Conservation (phyloP, 2,329 filamentous ascomycete genomes). For the Colletotrichum tanaceti region DNA sequence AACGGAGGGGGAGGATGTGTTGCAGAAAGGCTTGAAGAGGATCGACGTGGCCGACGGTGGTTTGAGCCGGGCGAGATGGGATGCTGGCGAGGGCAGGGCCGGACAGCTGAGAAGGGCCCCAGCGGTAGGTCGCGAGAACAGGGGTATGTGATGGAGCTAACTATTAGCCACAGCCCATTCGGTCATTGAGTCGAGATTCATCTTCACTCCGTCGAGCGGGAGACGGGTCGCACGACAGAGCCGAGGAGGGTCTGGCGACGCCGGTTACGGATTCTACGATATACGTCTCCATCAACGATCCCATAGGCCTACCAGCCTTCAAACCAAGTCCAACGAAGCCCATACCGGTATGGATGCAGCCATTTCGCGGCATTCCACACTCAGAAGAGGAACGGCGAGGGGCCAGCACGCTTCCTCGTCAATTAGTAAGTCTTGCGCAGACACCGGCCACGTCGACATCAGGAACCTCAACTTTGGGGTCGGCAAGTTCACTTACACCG, state of each 20-base stretch:
- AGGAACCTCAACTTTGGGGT: slow-evolving; percentile 15
- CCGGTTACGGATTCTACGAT: slow-evolving; percentile 48
- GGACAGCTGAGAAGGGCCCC: slow-evolving; percentile 35
- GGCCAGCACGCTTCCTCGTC: too few relatives aligned
- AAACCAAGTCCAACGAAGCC: slow-evolving; percentile 62
- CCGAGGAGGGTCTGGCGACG: slow-evolving; percentile 26
- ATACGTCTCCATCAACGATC: slow-evolving; percentile 64
- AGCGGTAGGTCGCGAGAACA: slow-evolving; percentile 19
- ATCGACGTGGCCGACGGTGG: slow-evolving; percentile 60
- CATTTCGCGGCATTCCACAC: slow-evolving; percentile 30
- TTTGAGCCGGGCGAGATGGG: slow-evolving; percentile 58
- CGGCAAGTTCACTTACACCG: slow-evolving; percentile 13
- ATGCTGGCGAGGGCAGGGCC: slow-evolving; percentile 46
- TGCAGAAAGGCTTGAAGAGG: slow-evolving; percentile 57
- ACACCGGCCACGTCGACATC: slow-evolving; percentile 17
- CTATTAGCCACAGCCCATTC: slow-evolving; percentile 14
- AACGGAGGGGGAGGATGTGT: slow-evolving; percentile 52
- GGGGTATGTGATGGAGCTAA: not conserved
- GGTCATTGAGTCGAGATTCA: slow-evolving; percentile 13
- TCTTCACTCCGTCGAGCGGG: slow-evolving; percentile 15
- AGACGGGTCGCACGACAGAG: slow-evolving; percentile 15
- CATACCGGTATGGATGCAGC: slow-evolving; percentile 61
- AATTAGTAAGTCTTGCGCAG: not conserved
- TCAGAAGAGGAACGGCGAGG: slow-evolving; percentile 38
- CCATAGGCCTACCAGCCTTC: slow-evolving; percentile 60